Percentiles rank a stretch among this genome's conserved stretches.
Evolutionary conservation across 148 eudicot genomes (phyloP).

Genomic region (Cornus suecica): DNA sequence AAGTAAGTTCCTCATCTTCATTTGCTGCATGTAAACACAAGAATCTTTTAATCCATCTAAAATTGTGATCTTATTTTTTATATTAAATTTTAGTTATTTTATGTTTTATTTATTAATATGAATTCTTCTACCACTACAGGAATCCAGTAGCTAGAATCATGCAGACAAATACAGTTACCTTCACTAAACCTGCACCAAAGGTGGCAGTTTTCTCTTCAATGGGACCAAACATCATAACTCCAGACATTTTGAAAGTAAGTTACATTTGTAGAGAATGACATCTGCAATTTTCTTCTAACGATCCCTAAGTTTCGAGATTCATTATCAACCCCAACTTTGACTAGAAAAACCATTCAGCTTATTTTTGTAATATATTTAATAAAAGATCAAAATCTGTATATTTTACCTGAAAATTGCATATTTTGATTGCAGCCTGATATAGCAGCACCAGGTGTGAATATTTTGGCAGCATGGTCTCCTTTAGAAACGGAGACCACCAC

Average conservation of each 20-base stretch:
- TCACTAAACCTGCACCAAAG: constrained; percentile 30
- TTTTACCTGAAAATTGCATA: background rate
- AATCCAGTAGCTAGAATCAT: constrained; percentile 36
- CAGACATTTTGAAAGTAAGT: constrained; percentile 38
- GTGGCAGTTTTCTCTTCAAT: constrained; percentile 39
- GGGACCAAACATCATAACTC: constrained; percentile 34
- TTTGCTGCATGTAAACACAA: too few relatives aligned
- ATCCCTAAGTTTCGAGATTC: background rate
- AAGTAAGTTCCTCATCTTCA: constrained; percentile 20
- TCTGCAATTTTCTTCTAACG: too few relatives aligned
- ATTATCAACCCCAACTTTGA: background rate
- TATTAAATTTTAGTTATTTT: too few relatives aligned
- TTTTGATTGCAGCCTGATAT: constrained; percentile 39
- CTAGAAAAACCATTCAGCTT: too few relatives aligned
- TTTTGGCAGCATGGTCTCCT: constrained; percentile 47
- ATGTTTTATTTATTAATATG: background rate
- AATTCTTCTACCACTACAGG: constrained; percentile 16
- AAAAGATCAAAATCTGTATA: background rate
- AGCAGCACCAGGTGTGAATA: constrained; percentile 41
- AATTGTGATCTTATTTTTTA: too few relatives aligned
- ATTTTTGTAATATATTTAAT: too few relatives aligned
- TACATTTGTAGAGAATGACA: background rate
- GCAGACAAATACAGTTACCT: constrained; percentile 17
- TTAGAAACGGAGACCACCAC: constrained; percentile 18
- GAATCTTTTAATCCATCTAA: background rate